Evolutionary conservation across 2,329 filamentous ascomycete species (phyloP).

Genomic region (Tolypocladium album): DNA sequence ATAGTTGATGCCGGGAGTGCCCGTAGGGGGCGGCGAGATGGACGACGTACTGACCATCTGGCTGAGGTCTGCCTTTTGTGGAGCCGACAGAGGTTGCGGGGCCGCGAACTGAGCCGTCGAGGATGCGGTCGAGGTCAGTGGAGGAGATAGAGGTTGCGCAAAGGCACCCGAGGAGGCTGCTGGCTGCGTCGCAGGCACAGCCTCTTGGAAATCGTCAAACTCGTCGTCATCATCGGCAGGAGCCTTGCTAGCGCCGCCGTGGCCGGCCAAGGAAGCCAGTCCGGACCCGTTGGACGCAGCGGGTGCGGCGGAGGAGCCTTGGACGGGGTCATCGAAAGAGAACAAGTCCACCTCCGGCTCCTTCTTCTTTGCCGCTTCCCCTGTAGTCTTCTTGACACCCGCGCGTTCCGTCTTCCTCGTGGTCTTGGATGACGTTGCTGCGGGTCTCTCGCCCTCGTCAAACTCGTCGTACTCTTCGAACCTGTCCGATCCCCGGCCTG

Average conservation of each 20-base stretch:
- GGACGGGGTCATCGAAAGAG: constrained; percentile 71
- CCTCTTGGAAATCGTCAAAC: constrained; percentile 96
- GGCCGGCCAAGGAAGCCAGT: constrained; percentile 31
- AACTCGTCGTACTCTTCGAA: constrained; percentile 98
- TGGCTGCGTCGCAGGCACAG: constrained; percentile 47
- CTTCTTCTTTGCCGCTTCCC: constrained; percentile 67
- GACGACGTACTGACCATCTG: constrained; percentile 73
- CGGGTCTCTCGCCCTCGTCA: constrained; percentile 57
- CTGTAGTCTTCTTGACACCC: constrained; percentile 29
- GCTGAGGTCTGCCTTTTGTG: constrained; percentile 69
- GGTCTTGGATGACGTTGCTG: constrained; percentile 35
- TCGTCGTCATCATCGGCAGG: constrained; percentile 64
- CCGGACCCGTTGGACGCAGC: constrained; percentile 35
- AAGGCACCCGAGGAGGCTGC: constrained; percentile 26
- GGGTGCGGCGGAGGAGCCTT: constrained; percentile 33
- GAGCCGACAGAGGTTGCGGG: constrained; percentile 75
- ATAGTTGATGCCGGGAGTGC: constrained; percentile 49
- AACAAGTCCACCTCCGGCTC: constrained; percentile 88
- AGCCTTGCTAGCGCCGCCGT: constrained; percentile 8
- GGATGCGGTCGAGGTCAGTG: constrained; percentile 40
- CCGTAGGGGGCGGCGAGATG: constrained; percentile 58
- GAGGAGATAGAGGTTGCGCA: constrained; percentile 31
- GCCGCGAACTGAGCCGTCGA: constrained; percentile 60
- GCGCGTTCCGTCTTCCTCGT: constrained; percentile 20
- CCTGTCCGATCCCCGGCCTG: constrained; percentile 51